Evolutionary conservation across 192 early-diverging fungal genomes (phyloP), one percentile per base, ranked within the genome.

Genomic region (Coemansia umbellata): DNA sequence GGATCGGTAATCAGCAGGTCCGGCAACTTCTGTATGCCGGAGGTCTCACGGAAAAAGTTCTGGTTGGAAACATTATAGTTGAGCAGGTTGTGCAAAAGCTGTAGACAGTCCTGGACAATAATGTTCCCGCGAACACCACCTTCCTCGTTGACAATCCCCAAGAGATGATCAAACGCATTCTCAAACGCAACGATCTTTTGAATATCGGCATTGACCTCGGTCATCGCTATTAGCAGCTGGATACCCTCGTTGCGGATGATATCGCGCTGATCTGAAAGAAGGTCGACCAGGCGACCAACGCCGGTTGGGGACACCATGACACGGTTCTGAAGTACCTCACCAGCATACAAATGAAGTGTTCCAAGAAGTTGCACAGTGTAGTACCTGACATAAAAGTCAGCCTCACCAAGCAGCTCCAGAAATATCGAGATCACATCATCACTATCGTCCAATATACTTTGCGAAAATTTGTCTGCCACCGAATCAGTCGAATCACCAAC

Each of bases 131-230:
- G 87, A 21, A 90, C 87, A 7, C 89, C 93, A 28, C 91, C 94
- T 59, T 97, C 94, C 27, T 93, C 91, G 43, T 85, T 63, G 52
- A 97, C 89, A 42, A 97, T 91, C 2, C 78, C 79, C 45, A 99
- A 73, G 18, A 99, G 73, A 8, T 87, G 80, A 50, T 99, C 97
- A 75, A 99, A 99, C 4, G 93, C 92, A 56, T 91, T 95, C 52
- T 97, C 91, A 76, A 99, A 99, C 11, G 97, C 95, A 41, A 99
- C 90, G 55, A 99, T 92, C 80, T 99, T 97, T 78, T 99, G 97
- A 21, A 99, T 89, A 49, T 97, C 95, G 8, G 92, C 89, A 69
- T 95, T 95, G 35, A 78, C 83, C 44, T 89, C 82, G n/a, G 94
- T 95, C 37, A 99, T 80, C 0, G 90, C 81, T 47, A 96, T 96